Evolutionary conservation across 129 eudicot genomes (phyloP), one percentile per base, ranked within the genome.

Genomic region (Glebionis coronaria): DNA sequence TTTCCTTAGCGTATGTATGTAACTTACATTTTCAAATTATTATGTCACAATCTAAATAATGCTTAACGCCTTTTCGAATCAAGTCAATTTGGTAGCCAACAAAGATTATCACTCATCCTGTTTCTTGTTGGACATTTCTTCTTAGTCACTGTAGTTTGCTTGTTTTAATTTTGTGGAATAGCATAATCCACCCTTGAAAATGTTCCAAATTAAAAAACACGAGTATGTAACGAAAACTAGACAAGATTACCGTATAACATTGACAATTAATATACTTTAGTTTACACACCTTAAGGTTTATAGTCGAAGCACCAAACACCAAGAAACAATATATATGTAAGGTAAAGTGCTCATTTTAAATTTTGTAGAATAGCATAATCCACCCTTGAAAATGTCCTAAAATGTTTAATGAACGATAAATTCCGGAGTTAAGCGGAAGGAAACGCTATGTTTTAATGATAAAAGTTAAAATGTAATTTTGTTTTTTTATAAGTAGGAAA

Each of bases 21-120:
- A 50, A 70, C 67, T 45, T 46, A 19, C 15, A 3, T 12, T 25
- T 58, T n/a, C 20, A n/a, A 11, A 56, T 56, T 56, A 56, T 44
- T 44, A 23, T 69, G 63, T 46, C 53, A 6, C 19, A n/a, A 38
- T 70, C 66, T 19, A 27, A 27, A 44, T 45, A 66, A 66, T 28
- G 42, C 16, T 11, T 27, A 3, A 66, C 29, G 28, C 44, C 65
- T 61, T 61, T 61, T 61, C 12, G 16, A 31, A 61, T 29, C 56
- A 61, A 35, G 60, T 65, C 70, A 66, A 28, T 49, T 49, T 47
- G 9, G 46, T 57, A 58, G 12, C 31, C 47, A 47, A 45, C 66
- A 58, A 57, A 23, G 16, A 46, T 47, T 58, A 45, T 57, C 18
- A 25, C 20, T 28, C 7, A 44, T 56, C 13, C 13, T 19, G 20